Evolutionary conservation across 2,329 filamentous ascomycete species (phyloP).

Genomic region (Trichoderma asperellum): DNA sequence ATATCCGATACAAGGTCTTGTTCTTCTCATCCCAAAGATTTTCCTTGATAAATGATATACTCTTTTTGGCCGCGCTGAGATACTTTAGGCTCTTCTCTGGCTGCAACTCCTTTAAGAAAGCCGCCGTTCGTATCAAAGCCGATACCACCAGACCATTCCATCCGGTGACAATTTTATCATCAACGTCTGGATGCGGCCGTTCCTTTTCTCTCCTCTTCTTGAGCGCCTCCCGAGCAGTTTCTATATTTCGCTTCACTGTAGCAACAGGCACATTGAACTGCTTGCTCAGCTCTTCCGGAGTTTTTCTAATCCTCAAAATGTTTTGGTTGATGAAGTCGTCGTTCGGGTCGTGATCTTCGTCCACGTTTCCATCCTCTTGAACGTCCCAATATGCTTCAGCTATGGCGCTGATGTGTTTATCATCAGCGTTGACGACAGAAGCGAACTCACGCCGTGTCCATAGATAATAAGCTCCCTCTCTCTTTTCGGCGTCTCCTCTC

Average conservation of each 20-base stretch:
- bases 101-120: conserved; percentile 65
- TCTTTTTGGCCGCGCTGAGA: conserved; percentile 66
- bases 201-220: conserved; percentile 72
- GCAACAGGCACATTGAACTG: conserved; percentile 74
- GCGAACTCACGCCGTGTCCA: conserved; percentile 91
- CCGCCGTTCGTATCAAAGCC: conserved; percentile 75
- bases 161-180: conserved; percentile 84
- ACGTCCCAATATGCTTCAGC: conserved; percentile 86
- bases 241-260: conserved; percentile 70
- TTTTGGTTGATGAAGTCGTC: conserved; percentile 97
- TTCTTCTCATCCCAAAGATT: conserved; percentile 70
- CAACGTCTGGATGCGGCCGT: conserved; percentile 75
- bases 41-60: conserved; percentile 71
- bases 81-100: conserved; percentile 63
- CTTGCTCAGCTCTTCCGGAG: conserved; percentile 68
- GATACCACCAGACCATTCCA: conserved; percentile 91
- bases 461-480: conserved; percentile 91
- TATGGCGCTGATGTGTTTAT: conserved; percentile 67
- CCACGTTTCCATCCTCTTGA: conserved; percentile 81
- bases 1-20: conserved; percentile 73
- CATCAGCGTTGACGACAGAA: conserved; percentile 60
- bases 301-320: conserved; percentile 73
- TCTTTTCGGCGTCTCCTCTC: conserved; percentile 76
- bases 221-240: conserved; percentile 68
- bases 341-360: conserved; percentile 79